phyloP scores from a whole-genome alignment of 441 rosid species.

The Erodium texanum region DNA sequence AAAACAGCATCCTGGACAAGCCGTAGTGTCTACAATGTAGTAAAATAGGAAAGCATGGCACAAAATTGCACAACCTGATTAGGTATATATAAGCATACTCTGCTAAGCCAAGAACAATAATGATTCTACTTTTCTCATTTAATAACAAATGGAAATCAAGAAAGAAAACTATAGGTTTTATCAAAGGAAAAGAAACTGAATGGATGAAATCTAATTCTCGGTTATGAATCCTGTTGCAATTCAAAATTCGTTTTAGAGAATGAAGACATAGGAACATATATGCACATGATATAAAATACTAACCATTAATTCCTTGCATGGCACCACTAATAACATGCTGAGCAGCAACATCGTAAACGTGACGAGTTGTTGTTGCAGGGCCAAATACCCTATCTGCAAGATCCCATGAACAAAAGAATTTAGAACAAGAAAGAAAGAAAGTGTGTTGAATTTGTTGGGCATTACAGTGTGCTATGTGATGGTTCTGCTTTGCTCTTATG shows the following conservation, averaged over 20 bases:
- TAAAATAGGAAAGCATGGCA: too few species aligned
- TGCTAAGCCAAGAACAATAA: too few species aligned
- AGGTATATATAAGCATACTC: too few species aligned
- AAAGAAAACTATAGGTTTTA: background rate
- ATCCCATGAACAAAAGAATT: background rate
- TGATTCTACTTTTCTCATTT: too few species aligned
- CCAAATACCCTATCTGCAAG: conserved; percentile 81
- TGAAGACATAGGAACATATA: background rate
- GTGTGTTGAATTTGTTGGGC: too few species aligned
- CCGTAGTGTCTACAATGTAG: too few species aligned
- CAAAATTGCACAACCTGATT: too few species aligned
- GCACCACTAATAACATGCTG: conserved; percentile 75
- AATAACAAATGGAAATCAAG: too few species aligned
- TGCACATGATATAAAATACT: conserved; percentile 5
- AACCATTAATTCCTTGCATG: conserved; percentile 90
- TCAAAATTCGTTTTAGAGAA: background rate
- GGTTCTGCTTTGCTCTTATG: too few species aligned
- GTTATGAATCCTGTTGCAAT: background rate
- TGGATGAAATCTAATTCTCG: background rate
- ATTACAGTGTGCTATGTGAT: too few species aligned
- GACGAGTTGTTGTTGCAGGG: conserved; percentile 87
- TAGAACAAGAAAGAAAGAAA: background rate
- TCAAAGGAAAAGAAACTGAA: background rate
- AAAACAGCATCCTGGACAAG: too few species aligned
- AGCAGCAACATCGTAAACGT: conserved; percentile 84